Evolutionary conservation across 129 eudicot genomes (phyloP), one percentile per base, ranked within the genome.

Genomic region (Arctium lappa): DNA sequence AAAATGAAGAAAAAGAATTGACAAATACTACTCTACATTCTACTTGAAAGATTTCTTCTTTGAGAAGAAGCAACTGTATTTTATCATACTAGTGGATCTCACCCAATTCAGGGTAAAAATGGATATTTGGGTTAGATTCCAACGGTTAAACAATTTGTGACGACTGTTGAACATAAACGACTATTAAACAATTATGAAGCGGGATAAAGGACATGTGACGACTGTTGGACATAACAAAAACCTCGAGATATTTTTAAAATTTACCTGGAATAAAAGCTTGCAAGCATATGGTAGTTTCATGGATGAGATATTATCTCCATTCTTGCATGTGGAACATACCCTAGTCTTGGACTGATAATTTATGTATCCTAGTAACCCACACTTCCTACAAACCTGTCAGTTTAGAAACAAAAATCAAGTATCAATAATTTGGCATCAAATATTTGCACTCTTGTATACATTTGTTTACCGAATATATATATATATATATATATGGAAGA

Each of bases 241-340:
- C 18, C 10, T 34, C n/a, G 29, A 76, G 31, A n/a, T 29, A 22
- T 46, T 10, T 34, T 36, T 22, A 60, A 9, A 9, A 53, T 60
- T 86, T 89, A 95, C 99, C 97, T 95, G 97, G 82, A 95, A 86
- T 80, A 95, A 86, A 76, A 95, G 98, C 88, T 95, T 95, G 99
- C 99, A 95, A 56, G 99, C 99, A 89, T 95, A 95, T 60, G 99
- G 99, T 79, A 95, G 73, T 79, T 95, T 91, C 93, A 95, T 88
- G 69, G 95, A 82, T 29, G 98, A 95, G 56, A 95, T 86, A 79
- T 89, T 87, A 18, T 91, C 97, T 46, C 97, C 95, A 27, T 85
- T 88, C 86, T 91, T 91, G 79, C 99, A 95, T 31, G 86, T 82
- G n/a, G 98, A 85, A 78, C 99, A 95, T 12, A 91, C 80, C 37